Evolutionary conservation across 352 stramenopile species (phyloP).

Genomic region (Phytophthora ramorum): DNA sequence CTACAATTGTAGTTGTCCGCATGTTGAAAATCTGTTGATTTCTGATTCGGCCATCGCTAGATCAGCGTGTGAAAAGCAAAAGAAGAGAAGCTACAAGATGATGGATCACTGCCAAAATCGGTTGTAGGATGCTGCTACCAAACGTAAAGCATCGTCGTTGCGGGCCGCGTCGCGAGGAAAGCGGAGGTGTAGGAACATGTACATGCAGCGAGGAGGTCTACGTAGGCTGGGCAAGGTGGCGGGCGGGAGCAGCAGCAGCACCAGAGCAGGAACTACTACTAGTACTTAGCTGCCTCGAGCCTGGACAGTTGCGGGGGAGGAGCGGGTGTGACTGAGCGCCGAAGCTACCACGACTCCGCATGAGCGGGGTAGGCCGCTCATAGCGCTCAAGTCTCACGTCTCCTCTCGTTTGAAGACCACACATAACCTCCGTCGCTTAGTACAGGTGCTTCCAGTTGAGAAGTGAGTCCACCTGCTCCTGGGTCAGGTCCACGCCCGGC

Average conservation of each 20-base stretch:
- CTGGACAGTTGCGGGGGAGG: constrained; percentile 10
- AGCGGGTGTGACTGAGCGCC: background rate
- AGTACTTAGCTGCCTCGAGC: constrained; percentile 19
- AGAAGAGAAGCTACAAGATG: constrained; percentile 40
- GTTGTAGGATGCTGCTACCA: constrained; percentile 54
- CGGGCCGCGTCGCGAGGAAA: constrained; percentile 28
- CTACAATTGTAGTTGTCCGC: constrained; percentile 9
- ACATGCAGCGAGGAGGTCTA: constrained; percentile 36
- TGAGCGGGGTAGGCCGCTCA: constrained; percentile 1
- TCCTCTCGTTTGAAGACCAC: constrained; percentile 18
- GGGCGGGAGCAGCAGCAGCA: constrained; percentile 17
- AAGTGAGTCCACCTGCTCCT: constrained; percentile 71
- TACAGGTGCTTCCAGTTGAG: constrained; percentile 89
- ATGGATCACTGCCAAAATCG: constrained; percentile 46
- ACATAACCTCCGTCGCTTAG: constrained; percentile 21
- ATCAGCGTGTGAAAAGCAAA: constrained; percentile 17
- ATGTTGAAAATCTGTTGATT: constrained; percentile 38
- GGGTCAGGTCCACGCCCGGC: constrained; percentile 55
- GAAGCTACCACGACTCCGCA: background rate
- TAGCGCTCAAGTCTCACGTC: background rate
- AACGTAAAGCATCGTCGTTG: constrained; percentile 58
- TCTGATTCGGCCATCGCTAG: constrained; percentile 17
- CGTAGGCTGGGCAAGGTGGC: constrained; percentile 13
- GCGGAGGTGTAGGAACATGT: constrained; percentile 25
- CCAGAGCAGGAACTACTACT: constrained; percentile 4